Evolutionary conservation across 2,329 filamentous ascomycete species (phyloP).

Genomic region (Paecilomyces formosus): DNA sequence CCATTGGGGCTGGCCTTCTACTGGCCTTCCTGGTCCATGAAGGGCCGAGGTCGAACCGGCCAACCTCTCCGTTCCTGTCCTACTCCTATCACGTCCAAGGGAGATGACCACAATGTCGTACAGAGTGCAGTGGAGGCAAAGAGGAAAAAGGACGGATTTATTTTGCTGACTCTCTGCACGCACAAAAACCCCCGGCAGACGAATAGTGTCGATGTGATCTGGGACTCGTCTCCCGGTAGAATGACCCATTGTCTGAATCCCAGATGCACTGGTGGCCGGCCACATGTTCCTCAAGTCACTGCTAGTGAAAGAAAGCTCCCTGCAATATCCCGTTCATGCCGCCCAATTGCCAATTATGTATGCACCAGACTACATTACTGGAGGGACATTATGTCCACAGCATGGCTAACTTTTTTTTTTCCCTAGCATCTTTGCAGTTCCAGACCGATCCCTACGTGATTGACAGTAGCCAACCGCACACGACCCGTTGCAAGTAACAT

Average conservation of each 20-base stretch:
- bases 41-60: background rate
- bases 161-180: background rate
- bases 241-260: background rate
- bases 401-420: background rate
- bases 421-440: background rate
- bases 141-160: background rate
- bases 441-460: background rate
- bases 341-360: background rate
- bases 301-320: background rate
- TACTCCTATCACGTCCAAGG: background rate
- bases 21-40: background rate
- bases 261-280: slow-evolving; percentile 16
- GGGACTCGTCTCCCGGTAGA: background rate
- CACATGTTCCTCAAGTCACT: slow-evolving; percentile 13
- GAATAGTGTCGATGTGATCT: background rate
- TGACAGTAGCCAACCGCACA: background rate
- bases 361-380: background rate
- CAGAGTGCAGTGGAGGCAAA: background rate
- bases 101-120: background rate
- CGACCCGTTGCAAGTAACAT: background rate
- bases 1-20: background rate
- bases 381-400: background rate
- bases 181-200: background rate
- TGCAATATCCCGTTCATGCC: background rate
- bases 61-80: background rate